A percentile compares a stretch with the other conserved stretches of the same genome.
These are phyloP conservation scores for Endothia cerciana DNA, from an alignment of 2,329 filamentous ascomycete genomes.

Conservation along the genomic window DNA sequence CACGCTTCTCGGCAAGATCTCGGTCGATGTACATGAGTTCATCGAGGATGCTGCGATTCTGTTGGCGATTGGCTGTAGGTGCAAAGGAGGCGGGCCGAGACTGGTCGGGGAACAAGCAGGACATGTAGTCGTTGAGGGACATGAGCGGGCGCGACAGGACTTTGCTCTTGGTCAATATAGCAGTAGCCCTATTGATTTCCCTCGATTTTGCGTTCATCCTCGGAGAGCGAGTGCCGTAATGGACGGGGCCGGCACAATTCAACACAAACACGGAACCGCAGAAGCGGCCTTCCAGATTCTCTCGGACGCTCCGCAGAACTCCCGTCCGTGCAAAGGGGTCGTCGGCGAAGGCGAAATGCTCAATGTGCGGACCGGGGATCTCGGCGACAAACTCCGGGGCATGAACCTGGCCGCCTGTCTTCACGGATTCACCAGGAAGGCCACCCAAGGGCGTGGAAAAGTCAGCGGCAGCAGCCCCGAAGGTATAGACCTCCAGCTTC, in stretches of 20 bases:
- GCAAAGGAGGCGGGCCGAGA: slow-evolving; percentile 31
- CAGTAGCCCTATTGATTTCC: not conserved
- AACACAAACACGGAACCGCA: slow-evolving; percentile 46
- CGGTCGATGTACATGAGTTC: slow-evolving; percentile 43
- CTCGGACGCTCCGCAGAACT: slow-evolving; percentile 41
- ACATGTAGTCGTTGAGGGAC: slow-evolving; percentile 43
- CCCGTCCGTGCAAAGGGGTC: slow-evolving; percentile 46
- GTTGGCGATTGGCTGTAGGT: slow-evolving; percentile 24
- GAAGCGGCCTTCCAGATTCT: slow-evolving; percentile 43
- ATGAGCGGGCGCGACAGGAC: slow-evolving; percentile 18
- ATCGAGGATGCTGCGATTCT: slow-evolving; percentile 37
- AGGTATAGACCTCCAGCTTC: slow-evolving; percentile 50
- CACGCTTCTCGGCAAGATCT: slow-evolving; percentile 47
- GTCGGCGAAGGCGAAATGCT: slow-evolving; percentile 41
- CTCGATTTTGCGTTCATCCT: slow-evolving; percentile 8
- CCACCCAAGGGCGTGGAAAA: slow-evolving; percentile 42
- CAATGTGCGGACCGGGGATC: slow-evolving; percentile 37
- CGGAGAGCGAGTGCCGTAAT: not conserved
- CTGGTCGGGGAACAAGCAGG: slow-evolving; percentile 41
- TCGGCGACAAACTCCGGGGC: slow-evolving; percentile 30
- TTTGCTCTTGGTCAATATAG: not conserved
- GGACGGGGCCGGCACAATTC: slow-evolving; percentile 26
- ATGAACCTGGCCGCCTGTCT: slow-evolving; percentile 24
- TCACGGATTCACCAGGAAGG: slow-evolving; percentile 28
- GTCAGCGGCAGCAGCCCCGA: slow-evolving; percentile 45